Base-by-base conservation (phyloP, 2,329 filamentous ascomycete species). In the Cladosporium halotolerans region DNA sequence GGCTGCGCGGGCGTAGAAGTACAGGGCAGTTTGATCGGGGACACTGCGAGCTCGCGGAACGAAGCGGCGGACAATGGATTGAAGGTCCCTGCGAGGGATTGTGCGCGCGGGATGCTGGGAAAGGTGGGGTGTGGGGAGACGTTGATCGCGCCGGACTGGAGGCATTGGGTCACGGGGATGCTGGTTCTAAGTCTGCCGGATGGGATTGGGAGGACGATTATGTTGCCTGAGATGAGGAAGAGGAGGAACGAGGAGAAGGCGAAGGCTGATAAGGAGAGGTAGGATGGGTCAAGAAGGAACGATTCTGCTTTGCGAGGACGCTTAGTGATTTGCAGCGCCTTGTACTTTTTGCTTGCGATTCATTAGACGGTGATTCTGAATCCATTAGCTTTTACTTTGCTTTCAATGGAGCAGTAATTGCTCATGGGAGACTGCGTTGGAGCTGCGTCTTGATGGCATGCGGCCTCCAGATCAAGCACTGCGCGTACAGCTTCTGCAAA, bases 1-100 rank as follows among this genome's bases (percentile, higher is more conserved):
- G 62, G 63, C 1, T 53, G 62, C 4, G 61, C 70, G 10, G 70
- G 76, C 34, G 68, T 77, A 1, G 60, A 63, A 42, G 56, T 60
- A 44, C 50, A 52, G 41, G 50, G 57, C 33, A 53, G 54, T 34
- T 34, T 57, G 6, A 60, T 62, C 18, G 55, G 52, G 18, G 60
- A 61, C 41, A 56, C 54, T 4, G 44, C 40, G 11, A 58, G 55
- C 2, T 38, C 39, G 11, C 38, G 48, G 8, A 57, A 56, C 52
- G 11, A 38, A 13, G 19, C 45, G 14, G n/a, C 56, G 52, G 34
- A 55, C 19, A 34, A 34, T 5, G 44, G 52, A 19, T 44, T 57
- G 10, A 62, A 55, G 4, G 52, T 58, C 10, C 31, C 36, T 13
- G 48, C 55, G 10, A 10, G 14, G 10, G 53, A 55, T 18, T 55